Conservation (phyloP, 371 early-diverging fungal species). For the Mortierella sp. region DNA sequence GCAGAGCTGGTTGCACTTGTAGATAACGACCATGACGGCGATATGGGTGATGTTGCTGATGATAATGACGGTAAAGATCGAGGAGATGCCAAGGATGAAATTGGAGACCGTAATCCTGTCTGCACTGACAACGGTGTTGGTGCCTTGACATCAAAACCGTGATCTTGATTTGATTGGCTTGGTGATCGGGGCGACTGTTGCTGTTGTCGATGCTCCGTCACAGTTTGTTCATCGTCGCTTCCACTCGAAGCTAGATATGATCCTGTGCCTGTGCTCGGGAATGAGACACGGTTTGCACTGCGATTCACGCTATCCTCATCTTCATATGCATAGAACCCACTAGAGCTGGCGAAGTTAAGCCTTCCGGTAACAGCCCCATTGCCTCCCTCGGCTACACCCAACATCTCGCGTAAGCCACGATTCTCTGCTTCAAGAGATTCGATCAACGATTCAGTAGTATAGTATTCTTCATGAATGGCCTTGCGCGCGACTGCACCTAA, state of each 20-base stretch:
- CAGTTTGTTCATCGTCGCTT: slow-evolving; percentile 34
- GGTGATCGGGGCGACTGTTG: slow-evolving; percentile 6
- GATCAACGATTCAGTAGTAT: slow-evolving; percentile 45
- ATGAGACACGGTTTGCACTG: slow-evolving; percentile 35
- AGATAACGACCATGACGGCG: slow-evolving; percentile 28
- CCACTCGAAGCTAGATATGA: slow-evolving; percentile 40
- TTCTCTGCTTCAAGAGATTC: slow-evolving; percentile 49
- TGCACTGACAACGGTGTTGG: slow-evolving; percentile 19
- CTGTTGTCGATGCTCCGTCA: background rate
- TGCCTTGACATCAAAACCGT: background rate
- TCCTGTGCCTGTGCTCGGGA: slow-evolving; percentile 50
- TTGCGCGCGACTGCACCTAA: slow-evolving; percentile 37
- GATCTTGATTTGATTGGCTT: background rate
- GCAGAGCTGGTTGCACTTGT: slow-evolving; percentile 20
- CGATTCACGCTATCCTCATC: slow-evolving; percentile 11
- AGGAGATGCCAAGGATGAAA: background rate
- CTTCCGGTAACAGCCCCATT: slow-evolving; percentile 14
- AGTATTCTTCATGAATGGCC: slow-evolving; percentile 51
- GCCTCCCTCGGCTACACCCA: slow-evolving; percentile 35
- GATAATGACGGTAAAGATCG: slow-evolving; percentile 1
- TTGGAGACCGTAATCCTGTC: slow-evolving; percentile 23
- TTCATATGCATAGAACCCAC: slow-evolving; percentile 12
- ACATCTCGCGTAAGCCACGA: slow-evolving; percentile 40
- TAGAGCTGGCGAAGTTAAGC: slow-evolving; percentile 5
- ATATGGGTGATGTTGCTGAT: slow-evolving; percentile 20